These are phyloP conservation scores for Mycena galopus DNA, from an alignment of 768 basidiomycete genomes.

Conservation along the genomic window DNA sequence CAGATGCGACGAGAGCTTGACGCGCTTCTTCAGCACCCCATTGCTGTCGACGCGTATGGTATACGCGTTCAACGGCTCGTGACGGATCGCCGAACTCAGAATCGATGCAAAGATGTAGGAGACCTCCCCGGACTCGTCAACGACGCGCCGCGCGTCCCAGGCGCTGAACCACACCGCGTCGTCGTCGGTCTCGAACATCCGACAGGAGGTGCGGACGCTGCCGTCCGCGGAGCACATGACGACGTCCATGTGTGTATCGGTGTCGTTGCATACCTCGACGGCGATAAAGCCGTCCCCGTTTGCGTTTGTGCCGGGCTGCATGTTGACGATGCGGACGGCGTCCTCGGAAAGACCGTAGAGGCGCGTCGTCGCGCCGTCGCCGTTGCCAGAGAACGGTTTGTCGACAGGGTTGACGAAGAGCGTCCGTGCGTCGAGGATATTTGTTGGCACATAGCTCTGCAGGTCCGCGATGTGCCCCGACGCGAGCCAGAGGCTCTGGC, in stretches of 20 bases:
- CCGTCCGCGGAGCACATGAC: constrained; percentile 40
- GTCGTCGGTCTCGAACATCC: constrained; percentile 47
- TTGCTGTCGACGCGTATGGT: constrained; percentile 41
- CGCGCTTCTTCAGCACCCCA: constrained; percentile 31
- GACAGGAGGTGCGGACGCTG: constrained; percentile 33
- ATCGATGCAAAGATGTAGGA: constrained; percentile 47
- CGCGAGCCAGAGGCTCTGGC: constrained; percentile 46
- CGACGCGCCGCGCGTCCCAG: constrained; percentile 48
- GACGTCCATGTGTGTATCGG: constrained; percentile 54
- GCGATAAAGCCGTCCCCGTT: constrained; percentile 40
- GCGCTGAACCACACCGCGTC: constrained; percentile 55
- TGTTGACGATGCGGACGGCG: constrained; percentile 52
- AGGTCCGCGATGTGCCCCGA: constrained; percentile 46
- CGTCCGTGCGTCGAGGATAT: constrained; percentile 49
- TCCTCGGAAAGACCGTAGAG: constrained; percentile 48
- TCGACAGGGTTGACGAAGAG: constrained; percentile 42
- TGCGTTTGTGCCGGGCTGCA: constrained; percentile 31
- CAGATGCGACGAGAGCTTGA: constrained; percentile 49
- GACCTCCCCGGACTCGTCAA: constrained; percentile 36
- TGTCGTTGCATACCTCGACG: constrained; percentile 57
- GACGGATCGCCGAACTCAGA: constrained; percentile 48
- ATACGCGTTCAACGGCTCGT: constrained; percentile 53
- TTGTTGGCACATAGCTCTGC: constrained; percentile 47
- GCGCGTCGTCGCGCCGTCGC: constrained; percentile 30
- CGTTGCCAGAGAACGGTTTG: constrained; percentile 16